These are phyloP conservation scores for Termitomyces sp. DNA, from an alignment of 1,284 basidiomycete species.

Conservation along the genomic window DNA sequence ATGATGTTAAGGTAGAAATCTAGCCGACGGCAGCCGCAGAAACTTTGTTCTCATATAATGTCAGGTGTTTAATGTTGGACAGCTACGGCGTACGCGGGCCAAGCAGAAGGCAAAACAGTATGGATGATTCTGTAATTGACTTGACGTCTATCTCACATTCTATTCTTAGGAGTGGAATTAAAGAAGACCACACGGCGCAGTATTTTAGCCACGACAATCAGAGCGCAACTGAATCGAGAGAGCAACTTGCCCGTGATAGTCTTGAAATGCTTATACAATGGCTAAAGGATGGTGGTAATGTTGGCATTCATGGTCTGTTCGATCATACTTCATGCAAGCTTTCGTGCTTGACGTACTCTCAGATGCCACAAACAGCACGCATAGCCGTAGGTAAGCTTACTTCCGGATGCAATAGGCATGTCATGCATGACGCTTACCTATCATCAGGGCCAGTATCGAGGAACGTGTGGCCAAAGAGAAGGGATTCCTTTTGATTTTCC, in stretches of 20 bases:
- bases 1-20: conserved; percentile 81
- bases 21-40: not conserved
- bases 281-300: conserved; percentile 94
- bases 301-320: conserved; percentile 88
- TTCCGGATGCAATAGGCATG: not conserved
- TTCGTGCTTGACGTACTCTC: conserved; percentile 5
- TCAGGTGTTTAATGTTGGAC: conserved; percentile 97
- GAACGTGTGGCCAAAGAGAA: conserved; percentile 85
- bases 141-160: conserved; percentile 2
- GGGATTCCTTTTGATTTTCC: conserved; percentile 87
- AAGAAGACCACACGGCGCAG: conserved; percentile 86
- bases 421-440: not conserved
- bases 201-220: conserved; percentile 91
- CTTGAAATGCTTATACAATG: conserved; percentile 93
- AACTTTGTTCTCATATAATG: not conserved
- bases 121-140: not conserved
- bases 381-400: conserved; percentile 54
- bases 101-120: conserved; percentile 71
- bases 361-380: conserved; percentile 95
- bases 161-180: conserved; percentile 60
- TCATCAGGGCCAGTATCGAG: conserved; percentile 68
- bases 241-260: conserved; percentile 87
- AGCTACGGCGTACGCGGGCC: conserved; percentile 86
- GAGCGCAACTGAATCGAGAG: conserved; percentile 74
- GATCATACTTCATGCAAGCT: not conserved